phyloP scores from a whole-genome alignment of 2,329 filamentous ascomycete species.

The Aureobasidium sp. region DNA sequence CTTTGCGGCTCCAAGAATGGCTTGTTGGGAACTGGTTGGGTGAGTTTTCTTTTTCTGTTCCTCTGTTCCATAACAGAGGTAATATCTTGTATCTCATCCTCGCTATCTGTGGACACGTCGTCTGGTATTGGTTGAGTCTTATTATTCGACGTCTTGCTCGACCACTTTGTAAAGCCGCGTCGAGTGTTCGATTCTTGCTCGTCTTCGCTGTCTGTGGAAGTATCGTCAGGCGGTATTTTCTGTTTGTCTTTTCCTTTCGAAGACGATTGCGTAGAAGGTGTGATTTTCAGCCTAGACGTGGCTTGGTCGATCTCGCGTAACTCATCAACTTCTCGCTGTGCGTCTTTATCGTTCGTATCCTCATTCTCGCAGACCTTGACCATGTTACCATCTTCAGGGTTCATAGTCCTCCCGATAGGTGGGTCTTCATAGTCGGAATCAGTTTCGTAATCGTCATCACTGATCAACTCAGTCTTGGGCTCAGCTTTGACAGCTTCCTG shows the following conservation, averaged over 20 bases:
- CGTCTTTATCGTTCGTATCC: constrained; percentile 47
- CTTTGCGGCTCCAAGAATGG: neutral
- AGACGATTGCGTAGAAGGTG: neutral
- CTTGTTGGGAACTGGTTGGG: neutral
- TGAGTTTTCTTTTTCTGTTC: neutral
- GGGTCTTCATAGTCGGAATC: constrained; percentile 44
- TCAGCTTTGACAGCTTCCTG: constrained; percentile 28
- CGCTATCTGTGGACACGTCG: constrained; percentile 5
- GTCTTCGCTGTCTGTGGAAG: constrained; percentile 1
- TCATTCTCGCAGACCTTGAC: constrained; percentile 66
- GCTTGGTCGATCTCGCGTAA: constrained; percentile 44
- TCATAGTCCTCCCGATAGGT: constrained; percentile 57
- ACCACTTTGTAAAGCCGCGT: neutral
- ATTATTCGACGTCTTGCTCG: neutral
- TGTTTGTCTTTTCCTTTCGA: neutral
- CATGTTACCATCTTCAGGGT: constrained; percentile 59
- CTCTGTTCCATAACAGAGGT: neutral
- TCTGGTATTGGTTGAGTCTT: neutral
- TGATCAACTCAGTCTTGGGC: constrained; percentile 31
- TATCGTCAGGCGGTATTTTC: neutral
- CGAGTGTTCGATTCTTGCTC: neutral
- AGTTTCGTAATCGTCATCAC: constrained; percentile 45
- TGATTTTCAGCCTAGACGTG: neutral
- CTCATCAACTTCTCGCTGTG: constrained; percentile 61
- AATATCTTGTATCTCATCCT: constrained; percentile 7